A percentile compares a stretch with the other conserved stretches of the same genome.
These are phyloP conservation scores for Claviceps sorghi DNA, from an alignment of 2,329 filamentous ascomycete genomes.

Conservation along the genomic window DNA sequence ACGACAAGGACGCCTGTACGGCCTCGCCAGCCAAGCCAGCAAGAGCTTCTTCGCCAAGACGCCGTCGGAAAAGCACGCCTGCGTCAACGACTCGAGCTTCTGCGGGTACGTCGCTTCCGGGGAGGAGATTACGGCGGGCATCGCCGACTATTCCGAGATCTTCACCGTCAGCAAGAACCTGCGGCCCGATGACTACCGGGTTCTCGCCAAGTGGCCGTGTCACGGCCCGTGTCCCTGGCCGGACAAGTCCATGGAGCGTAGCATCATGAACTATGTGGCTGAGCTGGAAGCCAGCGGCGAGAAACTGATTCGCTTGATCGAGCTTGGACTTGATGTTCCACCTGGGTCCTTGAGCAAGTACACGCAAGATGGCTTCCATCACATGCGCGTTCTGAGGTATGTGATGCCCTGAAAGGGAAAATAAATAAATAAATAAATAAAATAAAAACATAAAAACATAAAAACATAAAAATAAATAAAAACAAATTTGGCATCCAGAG, in stretches of 20 bases:
- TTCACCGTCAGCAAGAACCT: constrained; percentile 38
- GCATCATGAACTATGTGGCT: constrained; percentile 26
- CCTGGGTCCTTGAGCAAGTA: constrained; percentile 24
- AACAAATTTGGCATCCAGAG: neutral
- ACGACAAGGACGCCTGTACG: constrained; percentile 20
- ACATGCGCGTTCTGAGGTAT: constrained; percentile 32
- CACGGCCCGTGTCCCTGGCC: constrained; percentile 36
- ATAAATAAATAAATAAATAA: too few relatives aligned
- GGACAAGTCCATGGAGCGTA: constrained; percentile 23
- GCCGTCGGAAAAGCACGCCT: constrained; percentile 24
- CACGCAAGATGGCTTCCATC: constrained; percentile 36
- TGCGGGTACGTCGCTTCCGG: constrained; percentile 35
- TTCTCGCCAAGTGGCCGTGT: constrained; percentile 30
- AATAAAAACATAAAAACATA: too few relatives aligned
- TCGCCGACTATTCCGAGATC: constrained; percentile 37
- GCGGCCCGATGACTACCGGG: constrained; percentile 21
- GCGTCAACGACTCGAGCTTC: constrained; percentile 30
- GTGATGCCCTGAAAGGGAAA: neutral
- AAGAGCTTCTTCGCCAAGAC: constrained; percentile 24
- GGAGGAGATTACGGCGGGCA: constrained; percentile 32
- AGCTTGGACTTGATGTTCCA: constrained; percentile 28
- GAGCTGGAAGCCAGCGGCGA: constrained; percentile 27
- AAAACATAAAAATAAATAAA: too few relatives aligned
- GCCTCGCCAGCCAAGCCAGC: constrained; percentile 22
- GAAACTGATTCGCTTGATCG: constrained; percentile 29